A percentile compares a stretch with the other conserved stretches of the same genome.
Evolutionary conservation across 148 eudicot genomes (phyloP).

Genomic region (Cornus suecica): DNA sequence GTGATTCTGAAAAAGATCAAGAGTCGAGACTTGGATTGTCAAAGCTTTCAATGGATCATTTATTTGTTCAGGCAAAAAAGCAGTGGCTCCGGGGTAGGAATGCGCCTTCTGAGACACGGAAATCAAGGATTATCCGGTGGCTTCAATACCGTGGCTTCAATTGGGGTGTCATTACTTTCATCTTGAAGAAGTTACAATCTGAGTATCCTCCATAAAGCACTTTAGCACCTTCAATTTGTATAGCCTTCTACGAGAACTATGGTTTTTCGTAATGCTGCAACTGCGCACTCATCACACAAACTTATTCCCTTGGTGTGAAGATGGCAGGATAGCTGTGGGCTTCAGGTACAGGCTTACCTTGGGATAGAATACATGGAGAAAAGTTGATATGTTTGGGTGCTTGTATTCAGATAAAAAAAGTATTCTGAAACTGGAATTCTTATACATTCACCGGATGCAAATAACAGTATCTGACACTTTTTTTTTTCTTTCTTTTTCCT

Average conservation of each 20-base stretch:
- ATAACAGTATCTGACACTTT: background rate
- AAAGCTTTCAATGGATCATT: conserved; percentile 47
- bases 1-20: conserved; percentile 36
- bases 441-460: background rate
- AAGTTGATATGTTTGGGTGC: background rate
- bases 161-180: conserved; percentile 56
- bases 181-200: conserved; percentile 71
- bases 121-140: conserved; percentile 75
- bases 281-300: background rate
- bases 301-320: background rate
- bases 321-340: background rate
- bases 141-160: conserved; percentile 92
- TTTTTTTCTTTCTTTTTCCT: no score
- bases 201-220: conserved; percentile 31
- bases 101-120: conserved; percentile 56
- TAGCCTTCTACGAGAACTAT: background rate
- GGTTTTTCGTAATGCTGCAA: background rate
- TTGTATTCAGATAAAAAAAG: background rate
- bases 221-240: background rate
- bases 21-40: conserved; percentile 48
- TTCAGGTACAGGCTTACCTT: background rate
- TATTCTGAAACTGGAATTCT: background rate
- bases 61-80: conserved; percentile 64
- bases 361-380: background rate
- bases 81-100: conserved; percentile 64